These are phyloP conservation scores for Cladosporium sp. DNA, from an alignment of 2,329 filamentous ascomycete genomes.

Conservation along the genomic window DNA sequence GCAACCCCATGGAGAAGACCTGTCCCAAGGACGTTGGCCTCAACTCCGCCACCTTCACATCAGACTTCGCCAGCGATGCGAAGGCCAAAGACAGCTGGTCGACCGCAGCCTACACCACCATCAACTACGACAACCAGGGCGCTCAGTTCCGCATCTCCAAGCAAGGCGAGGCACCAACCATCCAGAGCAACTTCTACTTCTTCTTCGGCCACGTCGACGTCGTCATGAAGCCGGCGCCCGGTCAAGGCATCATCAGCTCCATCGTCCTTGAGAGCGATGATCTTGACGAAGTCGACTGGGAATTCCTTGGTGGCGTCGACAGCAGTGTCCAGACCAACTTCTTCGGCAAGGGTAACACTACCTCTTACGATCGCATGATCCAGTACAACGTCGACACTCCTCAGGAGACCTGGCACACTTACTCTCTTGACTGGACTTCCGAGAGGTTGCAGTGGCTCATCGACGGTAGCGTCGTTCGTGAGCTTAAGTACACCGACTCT, in stretches of 20 bases:
- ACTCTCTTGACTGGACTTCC: constrained; percentile 69
- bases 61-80: constrained; percentile 50
- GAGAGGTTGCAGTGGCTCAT: constrained; percentile 65
- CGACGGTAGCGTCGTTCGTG: constrained; percentile 64
- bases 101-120: constrained; percentile 59
- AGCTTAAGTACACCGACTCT: constrained; percentile 61
- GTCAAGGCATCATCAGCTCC: constrained; percentile 69
- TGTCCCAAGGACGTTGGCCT: constrained; percentile 72
- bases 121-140: constrained; percentile 61
- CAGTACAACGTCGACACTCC: constrained; percentile 57
- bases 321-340: constrained; percentile 67
- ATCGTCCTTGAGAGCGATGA: constrained; percentile 80
- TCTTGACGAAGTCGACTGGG: constrained; percentile 84
- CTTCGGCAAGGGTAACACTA: constrained; percentile 68
- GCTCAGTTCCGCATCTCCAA: constrained; percentile 68
- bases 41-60: constrained; percentile 50
- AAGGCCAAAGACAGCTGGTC: constrained; percentile 59
- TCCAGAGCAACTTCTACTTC: constrained; percentile 76
- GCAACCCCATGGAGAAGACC: constrained; percentile 68
- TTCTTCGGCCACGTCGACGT: constrained; percentile 56
- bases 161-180: constrained; percentile 71
- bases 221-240: constrained; percentile 44
- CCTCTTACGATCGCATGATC: constrained; percentile 65
- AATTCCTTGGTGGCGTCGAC: constrained; percentile 66
- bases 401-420: constrained; percentile 61